Base-by-base conservation (phyloP, 2,329 filamentous ascomycete species). In the Penicillium hordei region DNA sequence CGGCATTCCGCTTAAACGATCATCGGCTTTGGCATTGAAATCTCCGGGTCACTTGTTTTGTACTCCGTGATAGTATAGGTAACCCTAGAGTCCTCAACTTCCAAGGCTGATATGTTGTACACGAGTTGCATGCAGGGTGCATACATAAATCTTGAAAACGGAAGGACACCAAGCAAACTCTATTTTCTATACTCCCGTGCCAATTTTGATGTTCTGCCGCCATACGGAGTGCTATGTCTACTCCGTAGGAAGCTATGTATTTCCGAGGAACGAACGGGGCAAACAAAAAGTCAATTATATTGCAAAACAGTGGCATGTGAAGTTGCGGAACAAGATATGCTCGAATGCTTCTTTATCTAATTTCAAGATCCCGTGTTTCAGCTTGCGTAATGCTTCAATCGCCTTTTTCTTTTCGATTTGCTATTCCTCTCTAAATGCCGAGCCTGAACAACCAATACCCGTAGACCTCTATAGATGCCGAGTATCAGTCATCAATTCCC, bases 231-330 rank as follows among this genome's bases (percentile, higher is more conserved):
- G 2, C 23, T 12, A 12, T 29, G 5, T 33, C 29, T 33, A n/a
- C n/a, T n/a, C n/a, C n/a, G n/a, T n/a, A 19, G 23, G 15, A 21
- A 25, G 17, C 42, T n/a, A 13, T 13, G 13, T 9, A 46, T 33
- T 19, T 34, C n/a, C n/a, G 15, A 43, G 53, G 52, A 60, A 48
- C 52, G 55, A 57, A 56, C 57, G 59, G 49, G 57, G 48, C 59
- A 56, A 45, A 55, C 21, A 5, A 21, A 64, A 64, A 63, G 31
- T 61, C 45, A 60, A 65, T 59, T 59, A 60, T 21, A 61, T 60
- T 62, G 58, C 52, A 46, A 10, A 10, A 25, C 17, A 44, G 25
- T 44, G 10, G 12, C 57, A 58, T 60, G 52, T 60, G 31, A 48
- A 48, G 13, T 15, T 34, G 2, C 31, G 5, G 19, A 52, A 60